Evolutionary conservation across 2,329 filamentous ascomycete species (phyloP).

Genomic region (Eutypella sp.): DNA sequence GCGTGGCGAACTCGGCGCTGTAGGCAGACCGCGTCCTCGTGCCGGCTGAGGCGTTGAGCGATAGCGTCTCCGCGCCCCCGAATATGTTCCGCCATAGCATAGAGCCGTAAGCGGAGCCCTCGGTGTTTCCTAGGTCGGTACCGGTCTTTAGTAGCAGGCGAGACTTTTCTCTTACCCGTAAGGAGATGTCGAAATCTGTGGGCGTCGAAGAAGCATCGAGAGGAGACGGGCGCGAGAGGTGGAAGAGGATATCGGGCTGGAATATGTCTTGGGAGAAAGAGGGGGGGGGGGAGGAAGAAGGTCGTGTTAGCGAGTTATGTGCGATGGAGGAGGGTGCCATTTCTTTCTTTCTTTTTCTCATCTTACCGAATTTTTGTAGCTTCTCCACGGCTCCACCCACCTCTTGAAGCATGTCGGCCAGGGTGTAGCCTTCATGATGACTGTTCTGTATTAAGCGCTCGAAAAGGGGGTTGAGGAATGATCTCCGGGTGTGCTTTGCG

Average conservation of each 20-base stretch:
- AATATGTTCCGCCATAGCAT: conserved; percentile 87
- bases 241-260: conserved; percentile 75
- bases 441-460: conserved; percentile 69
- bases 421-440: conserved; percentile 63
- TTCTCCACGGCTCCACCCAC: conserved; percentile 39
- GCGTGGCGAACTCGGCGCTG: conserved; percentile 77
- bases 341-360: conserved; percentile 26
- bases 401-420: conserved; percentile 65
- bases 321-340: conserved; percentile 9
- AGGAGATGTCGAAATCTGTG: conserved; percentile 75
- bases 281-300: no score
- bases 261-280: conserved; percentile 89
- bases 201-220: conserved; percentile 64
- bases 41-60: conserved; percentile 80
- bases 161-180: conserved; percentile 74
- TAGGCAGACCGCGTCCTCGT: conserved; percentile 90
- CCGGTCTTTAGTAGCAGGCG: conserved; percentile 87
- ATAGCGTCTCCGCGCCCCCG: conserved; percentile 86
- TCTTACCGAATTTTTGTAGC: conserved; percentile 70
- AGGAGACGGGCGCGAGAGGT: conserved; percentile 69
- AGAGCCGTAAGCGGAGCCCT: conserved; percentile 89
- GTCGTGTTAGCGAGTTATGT: conserved; percentile 16
- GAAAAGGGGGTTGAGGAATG: conserved; percentile 79
- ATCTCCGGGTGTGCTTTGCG: conserved; percentile 73
- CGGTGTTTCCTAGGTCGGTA: conserved; percentile 87